These are phyloP conservation scores for Durio zibethinus DNA, from an alignment of 345 rosid species.

Conservation along the genomic window DNA sequence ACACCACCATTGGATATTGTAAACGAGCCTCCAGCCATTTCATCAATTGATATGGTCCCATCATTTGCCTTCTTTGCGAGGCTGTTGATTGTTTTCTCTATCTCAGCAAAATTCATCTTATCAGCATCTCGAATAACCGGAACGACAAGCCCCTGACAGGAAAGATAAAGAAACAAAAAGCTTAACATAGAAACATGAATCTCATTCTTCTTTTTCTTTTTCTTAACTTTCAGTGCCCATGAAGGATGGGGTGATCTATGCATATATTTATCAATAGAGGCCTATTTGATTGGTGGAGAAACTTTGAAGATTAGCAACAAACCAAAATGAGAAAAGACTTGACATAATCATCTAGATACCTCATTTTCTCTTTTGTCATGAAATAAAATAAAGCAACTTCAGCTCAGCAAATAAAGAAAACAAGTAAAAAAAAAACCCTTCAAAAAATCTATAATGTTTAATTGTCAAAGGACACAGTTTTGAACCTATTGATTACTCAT, in stretches of 20 bases:
- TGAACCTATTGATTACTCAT: neutral
- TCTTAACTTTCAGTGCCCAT: too few relatives aligned
- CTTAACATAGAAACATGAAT: neutral
- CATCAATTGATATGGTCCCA: conserved; percentile 92
- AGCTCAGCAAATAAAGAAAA: neutral
- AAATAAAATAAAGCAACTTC: neutral
- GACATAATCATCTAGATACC: neutral
- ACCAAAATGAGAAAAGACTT: neutral
- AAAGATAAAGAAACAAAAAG: neutral
- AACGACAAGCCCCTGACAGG: conserved; percentile 72
- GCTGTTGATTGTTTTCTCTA: conserved; percentile 81
- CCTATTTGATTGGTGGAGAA: too few relatives aligned
- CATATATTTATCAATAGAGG: too few relatives aligned
- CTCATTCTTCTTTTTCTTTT: neutral
- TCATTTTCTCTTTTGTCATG: neutral
- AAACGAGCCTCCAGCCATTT: conserved; percentile 98
- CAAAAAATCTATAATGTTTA: neutral
- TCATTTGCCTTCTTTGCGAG: conserved; percentile 94
- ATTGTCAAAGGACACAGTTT: neutral
- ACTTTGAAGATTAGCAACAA: neutral
- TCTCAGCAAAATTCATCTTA: conserved; percentile 79
- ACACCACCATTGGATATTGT: conserved; percentile 85
- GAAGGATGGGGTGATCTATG: too few relatives aligned
- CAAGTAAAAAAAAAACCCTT: neutral
- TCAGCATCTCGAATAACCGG: conserved; percentile 77